Base-by-base conservation (phyloP, 2,329 filamentous ascomycete species). In the Sporothrix globosa region DNA sequence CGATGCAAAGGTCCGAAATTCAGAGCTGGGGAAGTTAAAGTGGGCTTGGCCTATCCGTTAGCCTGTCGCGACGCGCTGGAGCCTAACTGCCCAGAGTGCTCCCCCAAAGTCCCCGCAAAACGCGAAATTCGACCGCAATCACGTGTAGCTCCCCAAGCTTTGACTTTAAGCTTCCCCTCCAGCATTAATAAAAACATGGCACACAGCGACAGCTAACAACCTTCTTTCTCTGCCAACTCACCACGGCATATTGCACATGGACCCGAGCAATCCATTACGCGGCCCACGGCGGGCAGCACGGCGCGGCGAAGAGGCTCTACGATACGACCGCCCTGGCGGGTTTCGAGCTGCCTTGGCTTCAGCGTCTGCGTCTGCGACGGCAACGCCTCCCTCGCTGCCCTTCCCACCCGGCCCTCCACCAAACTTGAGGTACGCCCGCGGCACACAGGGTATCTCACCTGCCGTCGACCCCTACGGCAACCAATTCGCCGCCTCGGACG, bases 71-170 rank as follows among this genome's bases (percentile, higher is more conserved):
- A 72, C 72, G 71, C 72, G 71, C 56, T 72, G 70, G 61, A 44
- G 71, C 69, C 70, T 68, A 68, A 70, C 30, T 52, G 14, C 24
- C 48, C 14, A 21, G 6, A 24, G 5, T 53, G 46, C 41, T 53
- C 53, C 41, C 61, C 53, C 41, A n/a, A 19, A 17, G 27, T 17
- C 39, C 39, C 6, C 58, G 34, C 7, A 61, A 54, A 73, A 74
- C 73, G 73, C 73, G 73, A 74, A 74, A 73, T 14, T 39, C 58
- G 68, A 58, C 58, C 72, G 72, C 34, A 21, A 60, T 72, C 73
- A 74, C 73, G 73, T 74, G 73, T 27, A 44, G 39, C 58, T 63
- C 14, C n/a, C 39, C 4, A 14, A 34, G 13, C 27, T 21, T 13
- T 30, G 6, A 54, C 17, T 17, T n/a, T 19, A 34, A 44, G 34